phyloP scores from a whole-genome alignment of 352 stramenopile genomes.

The Nothophytophthora sp. region DNA sequence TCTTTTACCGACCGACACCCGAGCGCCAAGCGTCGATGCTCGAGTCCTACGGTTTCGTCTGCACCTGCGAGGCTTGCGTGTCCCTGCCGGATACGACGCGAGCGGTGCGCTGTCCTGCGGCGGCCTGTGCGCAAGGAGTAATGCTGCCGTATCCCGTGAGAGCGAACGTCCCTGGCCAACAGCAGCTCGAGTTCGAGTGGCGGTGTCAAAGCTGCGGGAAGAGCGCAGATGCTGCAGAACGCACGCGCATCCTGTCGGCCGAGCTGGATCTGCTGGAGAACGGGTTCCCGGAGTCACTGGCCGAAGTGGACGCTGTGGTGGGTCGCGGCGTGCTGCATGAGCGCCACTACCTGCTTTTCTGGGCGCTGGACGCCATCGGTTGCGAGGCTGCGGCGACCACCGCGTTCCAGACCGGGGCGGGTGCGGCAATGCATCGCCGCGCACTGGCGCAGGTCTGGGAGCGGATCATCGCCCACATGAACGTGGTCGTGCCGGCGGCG shows the following conservation, averaged over 20 bases:
- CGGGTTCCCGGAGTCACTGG: constrained; percentile 62
- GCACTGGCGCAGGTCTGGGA: constrained; percentile 56
- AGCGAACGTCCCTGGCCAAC: constrained; percentile 15
- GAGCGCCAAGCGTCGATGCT: constrained; percentile 60
- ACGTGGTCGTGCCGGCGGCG: constrained; percentile 60
- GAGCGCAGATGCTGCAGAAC: constrained; percentile 30
- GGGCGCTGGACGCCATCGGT: constrained; percentile 69
- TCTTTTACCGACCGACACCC: constrained; percentile 68
- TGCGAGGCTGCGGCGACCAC: constrained; percentile 50
- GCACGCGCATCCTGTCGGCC: constrained; percentile 33
- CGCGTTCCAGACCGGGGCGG: constrained; percentile 33
- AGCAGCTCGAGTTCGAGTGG: constrained; percentile 57
- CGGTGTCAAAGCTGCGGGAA: constrained; percentile 51
- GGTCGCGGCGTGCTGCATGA: constrained; percentile 51
- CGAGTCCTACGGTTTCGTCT: constrained; percentile 70
- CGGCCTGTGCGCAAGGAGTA: constrained; percentile 34
- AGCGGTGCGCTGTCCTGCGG: constrained; percentile 49
- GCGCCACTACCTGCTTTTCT: constrained; percentile 79
- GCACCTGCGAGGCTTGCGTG: constrained; percentile 57
- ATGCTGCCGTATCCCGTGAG: constrained; percentile 49
- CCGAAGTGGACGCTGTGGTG: constrained; percentile 54
- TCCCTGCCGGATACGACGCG: constrained; percentile 52
- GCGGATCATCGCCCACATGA: constrained; percentile 70
- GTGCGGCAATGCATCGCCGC: constrained; percentile 25
- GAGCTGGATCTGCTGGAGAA: constrained; percentile 61